Percentiles rank a stretch among this genome's conserved stretches.
These are phyloP conservation scores for Solidago caesia DNA, from an alignment of 129 eudicot species.

Conservation along the genomic window DNA sequence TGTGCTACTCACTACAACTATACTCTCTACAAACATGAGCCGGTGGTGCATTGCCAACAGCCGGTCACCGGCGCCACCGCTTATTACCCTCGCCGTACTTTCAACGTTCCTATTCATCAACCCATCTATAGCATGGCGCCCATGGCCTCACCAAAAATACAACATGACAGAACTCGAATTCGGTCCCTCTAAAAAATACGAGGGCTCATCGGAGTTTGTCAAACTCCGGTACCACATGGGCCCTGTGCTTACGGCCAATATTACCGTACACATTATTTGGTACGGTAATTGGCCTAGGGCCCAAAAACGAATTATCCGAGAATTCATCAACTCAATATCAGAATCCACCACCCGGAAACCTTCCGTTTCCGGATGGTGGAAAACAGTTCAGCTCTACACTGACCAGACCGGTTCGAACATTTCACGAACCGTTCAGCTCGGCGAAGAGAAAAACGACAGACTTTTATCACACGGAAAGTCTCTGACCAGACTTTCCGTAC, in stretches of 20 bases:
- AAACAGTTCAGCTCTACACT: slow-evolving; percentile 71
- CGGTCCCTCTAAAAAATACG: slow-evolving; percentile 72
- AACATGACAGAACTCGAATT: slow-evolving; percentile 42
- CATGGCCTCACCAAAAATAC: slow-evolving; percentile 46
- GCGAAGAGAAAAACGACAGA: slow-evolving; percentile 69
- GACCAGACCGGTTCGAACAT: slow-evolving; percentile 84
- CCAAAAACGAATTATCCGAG: slow-evolving; percentile 86
- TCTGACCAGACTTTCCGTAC: slow-evolving; percentile 73
- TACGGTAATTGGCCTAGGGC: slow-evolving; percentile 73
- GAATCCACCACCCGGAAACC: slow-evolving; percentile 42
- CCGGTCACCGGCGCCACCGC: slow-evolving; percentile 36
- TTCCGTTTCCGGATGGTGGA: slow-evolving; percentile 88
- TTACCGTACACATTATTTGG: slow-evolving; percentile 88
- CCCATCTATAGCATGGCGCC: slow-evolving; percentile 44
- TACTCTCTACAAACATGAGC: slow-evolving; percentile 18
- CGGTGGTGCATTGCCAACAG: slow-evolving; percentile 12
- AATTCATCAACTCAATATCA: slow-evolving; percentile 73
- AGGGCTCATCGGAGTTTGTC: slow-evolving; percentile 90
- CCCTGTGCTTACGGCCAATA: slow-evolving; percentile 78
- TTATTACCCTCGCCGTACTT: slow-evolving; percentile 26
- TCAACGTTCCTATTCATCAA: slow-evolving; percentile 19
- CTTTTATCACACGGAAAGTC: slow-evolving; percentile 70
- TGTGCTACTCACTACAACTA: slow-evolving; percentile 9
- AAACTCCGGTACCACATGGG: slow-evolving; percentile 89
- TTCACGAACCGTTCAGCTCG: slow-evolving; percentile 56